Conservation (phyloP, 2,329 filamentous ascomycete genomes). For the Aspergillus amoenus region DNA sequence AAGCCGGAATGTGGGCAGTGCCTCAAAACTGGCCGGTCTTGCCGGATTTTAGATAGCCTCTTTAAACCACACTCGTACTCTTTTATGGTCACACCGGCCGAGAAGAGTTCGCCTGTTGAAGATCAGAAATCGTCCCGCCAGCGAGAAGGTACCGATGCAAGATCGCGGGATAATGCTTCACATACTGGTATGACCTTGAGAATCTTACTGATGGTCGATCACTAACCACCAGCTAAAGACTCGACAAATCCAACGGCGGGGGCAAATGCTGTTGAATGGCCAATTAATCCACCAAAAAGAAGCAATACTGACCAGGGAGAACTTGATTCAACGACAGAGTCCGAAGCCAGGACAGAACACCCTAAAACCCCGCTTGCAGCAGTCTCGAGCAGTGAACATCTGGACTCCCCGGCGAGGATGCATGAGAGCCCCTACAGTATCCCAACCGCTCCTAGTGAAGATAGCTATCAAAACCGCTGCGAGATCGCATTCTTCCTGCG, state of each 20-base stretch:
- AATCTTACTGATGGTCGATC: not conserved
- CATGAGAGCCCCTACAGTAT: not conserved
- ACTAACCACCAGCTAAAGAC: not conserved
- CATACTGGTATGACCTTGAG: not conserved
- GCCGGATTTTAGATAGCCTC: conserved; percentile 19
- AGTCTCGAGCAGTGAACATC: too few species aligned
- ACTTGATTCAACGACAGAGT: not conserved
- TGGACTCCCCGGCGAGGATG: not conserved
- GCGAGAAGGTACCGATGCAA: not conserved
- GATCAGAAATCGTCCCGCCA: not conserved
- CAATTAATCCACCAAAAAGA: not conserved
- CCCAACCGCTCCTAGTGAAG: not conserved
- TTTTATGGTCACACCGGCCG: not conserved
- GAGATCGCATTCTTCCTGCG: conserved; percentile 19
- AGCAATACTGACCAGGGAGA: too few species aligned
- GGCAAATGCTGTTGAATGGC: not conserved
- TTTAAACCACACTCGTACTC: conserved; percentile 13
- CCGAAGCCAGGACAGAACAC: not conserved
- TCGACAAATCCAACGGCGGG: not conserved
- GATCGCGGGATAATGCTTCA: not conserved
- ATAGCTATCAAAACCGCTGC: conserved; percentile 12
- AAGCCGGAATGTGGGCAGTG: conserved; percentile 21
- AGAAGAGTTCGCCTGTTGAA: not conserved
- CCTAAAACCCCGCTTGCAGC: too few species aligned
- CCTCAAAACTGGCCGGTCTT: conserved; percentile 15